phyloP scores from a whole-genome alignment of 179 eudicot species.

The Silene coronaria region DNA sequence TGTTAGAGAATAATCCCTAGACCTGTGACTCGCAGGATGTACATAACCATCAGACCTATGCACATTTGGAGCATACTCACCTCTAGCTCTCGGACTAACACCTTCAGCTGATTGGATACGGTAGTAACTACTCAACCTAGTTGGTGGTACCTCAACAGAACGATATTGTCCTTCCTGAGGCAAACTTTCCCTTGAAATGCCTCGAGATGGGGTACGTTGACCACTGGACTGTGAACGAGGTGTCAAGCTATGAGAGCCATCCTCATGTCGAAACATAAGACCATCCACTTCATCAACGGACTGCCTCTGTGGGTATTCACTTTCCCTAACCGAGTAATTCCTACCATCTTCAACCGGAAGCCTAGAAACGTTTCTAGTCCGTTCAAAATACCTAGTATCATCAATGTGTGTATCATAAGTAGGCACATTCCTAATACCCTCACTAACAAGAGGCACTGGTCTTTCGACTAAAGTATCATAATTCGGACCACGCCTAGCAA shows the following conservation, averaged over 20 bases:
- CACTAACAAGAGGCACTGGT: slow-evolving; percentile 7
- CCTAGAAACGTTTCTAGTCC: slow-evolving; percentile 1
- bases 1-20: not conserved
- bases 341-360: not conserved
- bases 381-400: not conserved
- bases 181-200: slow-evolving; percentile 8
- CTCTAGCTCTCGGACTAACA: slow-evolving; percentile 10
- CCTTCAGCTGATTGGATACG: slow-evolving; percentile 6
- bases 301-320: slow-evolving; percentile 8
- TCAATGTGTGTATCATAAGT: slow-evolving; percentile 3
- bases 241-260: slow-evolving; percentile 25
- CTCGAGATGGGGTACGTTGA: slow-evolving; percentile 14
- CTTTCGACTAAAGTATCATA: slow-evolving; percentile 6
- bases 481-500: slow-evolving; percentile 10
- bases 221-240: slow-evolving; percentile 18
- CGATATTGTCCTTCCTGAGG: slow-evolving; percentile 5
- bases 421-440: slow-evolving; percentile 11
- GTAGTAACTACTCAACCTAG: not conserved
- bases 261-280: not conserved
- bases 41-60: slow-evolving; percentile 7
- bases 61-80: slow-evolving; percentile 11
- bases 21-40: slow-evolving; percentile 14
- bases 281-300: not conserved
- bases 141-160: slow-evolving; percentile 7
- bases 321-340: not conserved